Percentiles rank a stretch among this genome's conserved stretches.
Conservation (phyloP, 2,329 filamentous ascomycete genomes). For the Albophoma yamanashiensis region DNA sequence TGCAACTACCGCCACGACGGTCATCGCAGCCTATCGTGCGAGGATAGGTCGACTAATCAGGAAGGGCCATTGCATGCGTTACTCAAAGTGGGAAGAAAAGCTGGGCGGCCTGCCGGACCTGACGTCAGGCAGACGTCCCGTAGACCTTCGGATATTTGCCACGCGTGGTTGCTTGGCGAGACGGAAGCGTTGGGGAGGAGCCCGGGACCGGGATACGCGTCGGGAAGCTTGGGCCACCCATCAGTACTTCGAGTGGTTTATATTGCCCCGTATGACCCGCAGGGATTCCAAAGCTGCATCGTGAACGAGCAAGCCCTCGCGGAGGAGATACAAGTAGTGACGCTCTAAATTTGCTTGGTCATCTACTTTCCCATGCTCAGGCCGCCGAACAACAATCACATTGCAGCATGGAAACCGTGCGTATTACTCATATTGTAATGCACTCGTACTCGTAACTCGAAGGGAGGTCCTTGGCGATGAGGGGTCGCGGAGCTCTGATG, state of each 20-base stretch:
- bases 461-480: not conserved
- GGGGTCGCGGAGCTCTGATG: not conserved
- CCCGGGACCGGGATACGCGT: not conserved
- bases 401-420: too few species aligned
- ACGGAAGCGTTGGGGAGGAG: not conserved
- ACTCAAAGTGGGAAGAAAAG: not conserved
- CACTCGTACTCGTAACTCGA: too few species aligned
- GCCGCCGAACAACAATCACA: too few species aligned
- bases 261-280: too few species aligned
- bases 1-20: not conserved
- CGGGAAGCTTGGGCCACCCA: not conserved
- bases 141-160: not conserved
- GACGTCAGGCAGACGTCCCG: not conserved
- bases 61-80: too few species aligned
- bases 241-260: too few species aligned
- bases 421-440: not conserved
- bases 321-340: too few species aligned
- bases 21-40: not conserved
- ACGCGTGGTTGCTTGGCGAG: not conserved
- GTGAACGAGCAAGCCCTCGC: too few species aligned
- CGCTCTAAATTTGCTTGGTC: too few species aligned
- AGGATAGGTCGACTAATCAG: not conserved
- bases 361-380: too few species aligned
- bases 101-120: not conserved
- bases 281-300: too few species aligned